These are phyloP conservation scores for Neurospora hispaniola DNA, from an alignment of 495 filamentous ascomycete species.

Conservation along the genomic window DNA sequence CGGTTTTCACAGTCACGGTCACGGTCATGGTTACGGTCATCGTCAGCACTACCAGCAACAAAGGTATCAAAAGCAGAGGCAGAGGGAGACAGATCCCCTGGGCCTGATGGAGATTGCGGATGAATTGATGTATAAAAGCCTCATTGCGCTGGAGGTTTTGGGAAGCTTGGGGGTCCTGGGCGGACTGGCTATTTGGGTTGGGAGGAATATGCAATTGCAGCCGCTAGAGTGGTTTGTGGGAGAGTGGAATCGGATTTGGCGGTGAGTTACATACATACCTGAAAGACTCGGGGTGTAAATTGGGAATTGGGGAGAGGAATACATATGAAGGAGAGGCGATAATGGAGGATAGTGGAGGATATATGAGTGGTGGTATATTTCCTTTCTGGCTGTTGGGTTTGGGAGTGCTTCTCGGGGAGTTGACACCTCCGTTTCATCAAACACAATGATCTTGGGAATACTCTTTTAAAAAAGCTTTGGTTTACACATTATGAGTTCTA, in stretches of 20 bases:
- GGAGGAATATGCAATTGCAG: constrained; percentile 19
- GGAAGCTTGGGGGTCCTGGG: constrained; percentile 65
- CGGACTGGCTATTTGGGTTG: constrained; percentile 58
- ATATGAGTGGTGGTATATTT: background rate
- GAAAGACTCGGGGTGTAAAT: background rate
- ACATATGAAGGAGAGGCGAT: background rate
- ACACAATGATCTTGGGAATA: background rate
- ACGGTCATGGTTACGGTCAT: background rate
- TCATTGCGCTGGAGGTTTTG: constrained; percentile 67
- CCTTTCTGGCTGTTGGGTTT: background rate
- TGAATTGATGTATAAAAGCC: constrained; percentile 54
- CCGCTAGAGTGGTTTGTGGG: constrained; percentile 14
- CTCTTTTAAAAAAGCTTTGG: background rate
- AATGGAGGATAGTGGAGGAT: background rate
- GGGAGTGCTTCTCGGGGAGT: background rate
- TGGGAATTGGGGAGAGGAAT: background rate
- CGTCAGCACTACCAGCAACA: background rate
- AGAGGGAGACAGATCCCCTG: constrained; percentile 54
- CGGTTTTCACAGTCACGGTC: background rate
- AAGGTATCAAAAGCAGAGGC: constrained; percentile 24
- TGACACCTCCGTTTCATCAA: background rate
- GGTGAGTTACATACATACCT: background rate
- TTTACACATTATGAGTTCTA: background rate
- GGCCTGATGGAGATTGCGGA: constrained; percentile 62
- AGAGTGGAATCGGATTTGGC: constrained; percentile 23